Base-by-base conservation (phyloP, 176 grass and related monocot species). In the Themeda triandra region DNA sequence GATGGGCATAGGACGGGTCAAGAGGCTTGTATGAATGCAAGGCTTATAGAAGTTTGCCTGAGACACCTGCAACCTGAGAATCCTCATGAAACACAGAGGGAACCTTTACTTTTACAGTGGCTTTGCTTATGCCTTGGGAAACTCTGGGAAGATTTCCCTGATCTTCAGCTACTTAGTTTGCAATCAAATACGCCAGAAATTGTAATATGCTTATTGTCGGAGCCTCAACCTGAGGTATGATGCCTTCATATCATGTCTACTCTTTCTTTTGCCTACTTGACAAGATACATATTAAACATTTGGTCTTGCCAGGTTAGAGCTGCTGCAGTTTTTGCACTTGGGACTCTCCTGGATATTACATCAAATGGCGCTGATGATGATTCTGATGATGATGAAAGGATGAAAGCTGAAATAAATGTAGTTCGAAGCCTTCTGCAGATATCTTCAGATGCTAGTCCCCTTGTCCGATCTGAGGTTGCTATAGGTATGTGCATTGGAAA, bases 81-180 rank as follows among this genome's bases (percentile, higher is more conserved):
- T 82, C 80, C 93, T 46, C 78, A 85, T 88, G 85, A 92, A 83
- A 77, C 79, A 71, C 88, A 93, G 67, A 84, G 89, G 42, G 93
- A 99, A 67, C 93, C 96, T 72, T 88, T 99, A 76, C 93, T 99
- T 84, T 83, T 96, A 64, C 96, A 99, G 79, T 99, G 96, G 96
- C 96, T 99, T 85, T 99, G 96, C 83, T 80, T 99, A 71, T 99
- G 96, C 78, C 86, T 99, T 23, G 96, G 96, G 54, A 99, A 99
- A 89, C 84, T 99, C 14, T 99, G 96, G 96, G 96, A 99, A 81
- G 96, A 99, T 90, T 99, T 91, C 63, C 90, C 89, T 24, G 91
- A 99, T 73, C 89, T 88, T 63, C 96, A 94, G 75, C 44, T 96
- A 68, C 79, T 89, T 65, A 90, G 88, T 80, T 69, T 94, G 18